Evolutionary conservation across 176 grass and related monocot genomes (phyloP), one percentile per base, ranked within the genome.

Genomic region (Coix lacrymajobi): DNA sequence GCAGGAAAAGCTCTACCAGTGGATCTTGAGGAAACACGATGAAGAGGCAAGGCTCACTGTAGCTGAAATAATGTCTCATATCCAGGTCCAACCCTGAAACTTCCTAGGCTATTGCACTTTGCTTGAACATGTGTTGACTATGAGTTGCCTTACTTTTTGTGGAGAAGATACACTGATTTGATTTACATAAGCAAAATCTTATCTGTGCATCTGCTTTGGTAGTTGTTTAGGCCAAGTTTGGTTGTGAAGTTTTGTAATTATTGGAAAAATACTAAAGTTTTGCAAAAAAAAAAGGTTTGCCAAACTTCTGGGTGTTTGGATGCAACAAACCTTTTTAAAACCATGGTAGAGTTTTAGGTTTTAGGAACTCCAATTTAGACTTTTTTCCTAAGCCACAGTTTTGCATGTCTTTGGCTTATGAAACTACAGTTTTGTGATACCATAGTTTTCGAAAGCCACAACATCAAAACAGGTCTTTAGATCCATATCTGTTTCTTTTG

Each of bases 1-100:
- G 56, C 85, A 94, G 94, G 94, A 97, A 73, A 97, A 94, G 84
- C 77, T 97, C 17, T 85, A 92, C 66, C 92, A 97, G n/a, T 92
- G 94, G 94, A 97, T 97, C 7, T 85, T 97, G 76, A 94, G 90
- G 76, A 89, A 91, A 80, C 90, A 94, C 61, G 85, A 94, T 41
- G 76, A 94, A 79, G 90, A 86, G 56, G 85, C 88, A 9, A 81
- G 92, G 74, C 81, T 94, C 19, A 92, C 90, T 56, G 73, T 92
- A 49, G 78, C 83, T 69, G 94, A 97, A 69, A 94, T 97, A 85
- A 85, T 92, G 60, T 70, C 94, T 84, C 87, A 94, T 85, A 94
- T 97, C 14, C 92, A 94, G 92, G 94, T 97, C 29, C 10, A 51
- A 8, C 64, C 64, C 83, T 74, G 28, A 63, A 75, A 38, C 36